Conservation (phyloP, 1,284 basidiomycete species). For the Marasmius sp. region DNA sequence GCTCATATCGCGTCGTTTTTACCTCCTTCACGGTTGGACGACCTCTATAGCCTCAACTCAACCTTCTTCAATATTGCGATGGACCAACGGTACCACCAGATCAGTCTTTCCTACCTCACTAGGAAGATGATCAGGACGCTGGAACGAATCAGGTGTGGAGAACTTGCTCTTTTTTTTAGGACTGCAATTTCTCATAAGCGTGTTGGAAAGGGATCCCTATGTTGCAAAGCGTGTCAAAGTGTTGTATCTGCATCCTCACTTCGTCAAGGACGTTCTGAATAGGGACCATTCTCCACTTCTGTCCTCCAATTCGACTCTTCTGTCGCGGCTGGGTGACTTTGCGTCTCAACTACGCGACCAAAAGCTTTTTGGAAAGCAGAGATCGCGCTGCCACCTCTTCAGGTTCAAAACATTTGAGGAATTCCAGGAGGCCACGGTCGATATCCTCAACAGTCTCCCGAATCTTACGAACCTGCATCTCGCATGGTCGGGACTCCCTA, state of each 20-base stretch:
- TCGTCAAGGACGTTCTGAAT: conserved; percentile 36
- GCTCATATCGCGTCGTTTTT: conserved; percentile 23
- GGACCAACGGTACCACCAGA: conserved; percentile 21
- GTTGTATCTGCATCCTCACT: conserved; percentile 42
- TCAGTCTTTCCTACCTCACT: conserved; percentile 15
- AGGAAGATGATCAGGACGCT: conserved; percentile 5
- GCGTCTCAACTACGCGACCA: conserved; percentile 34
- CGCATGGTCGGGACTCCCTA: conserved; percentile 40
- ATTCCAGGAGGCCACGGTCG: conserved; percentile 35
- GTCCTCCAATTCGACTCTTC: conserved; percentile 16
- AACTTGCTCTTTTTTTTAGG: not conserved
- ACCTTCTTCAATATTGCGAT: conserved; percentile 26
- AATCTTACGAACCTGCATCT: conserved; percentile 44
- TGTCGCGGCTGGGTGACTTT: conserved; percentile 25
- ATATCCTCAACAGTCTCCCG: conserved; percentile 38
- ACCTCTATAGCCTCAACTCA: conserved; percentile 23
- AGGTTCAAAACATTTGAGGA: conserved; percentile 33
- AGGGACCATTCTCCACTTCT: conserved; percentile 11
- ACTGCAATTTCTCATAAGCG: not conserved
- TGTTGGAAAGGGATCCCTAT: conserved; percentile 36
- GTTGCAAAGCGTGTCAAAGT: conserved; percentile 43
- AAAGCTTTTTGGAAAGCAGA: conserved; percentile 22
- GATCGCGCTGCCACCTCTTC: conserved; percentile 26
- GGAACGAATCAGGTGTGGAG: conserved; percentile 7
- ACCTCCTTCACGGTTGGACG: conserved; percentile 13